Evolutionary conservation across 2,329 filamentous ascomycete species (phyloP), one percentile per base, ranked within the genome.

Genomic region (Cordyceps pruinosa): DNA sequence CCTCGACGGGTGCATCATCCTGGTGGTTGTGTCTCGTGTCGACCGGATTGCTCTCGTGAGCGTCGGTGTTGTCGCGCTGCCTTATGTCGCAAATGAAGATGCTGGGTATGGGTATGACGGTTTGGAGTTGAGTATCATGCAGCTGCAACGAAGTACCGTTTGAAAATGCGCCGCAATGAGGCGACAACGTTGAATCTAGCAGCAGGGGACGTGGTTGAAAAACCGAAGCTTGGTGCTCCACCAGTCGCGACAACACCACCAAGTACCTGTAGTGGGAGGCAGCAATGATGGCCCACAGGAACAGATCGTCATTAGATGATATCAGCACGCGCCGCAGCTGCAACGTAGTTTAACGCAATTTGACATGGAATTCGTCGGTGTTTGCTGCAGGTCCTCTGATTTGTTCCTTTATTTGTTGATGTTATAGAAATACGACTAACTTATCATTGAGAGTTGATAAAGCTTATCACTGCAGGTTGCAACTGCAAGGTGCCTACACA

Each of bases 1-100:
- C 63, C 94, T 84, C 70, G 93, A 85, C 58, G 93, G 93, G 77
- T 97, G 93, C 77, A 96, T 85, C 76, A 81, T 84, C 62, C 66
- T 77, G 73, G 61, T 59, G 56, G 28, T 3, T 46, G 21, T 34
- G 21, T 34, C 9, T 26, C 34, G 35, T 23, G 26, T 28, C n/a
- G 50, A 9, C 17, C 35, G 17, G n/a, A 32, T 19, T 58, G 25
- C 51, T 28, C 32, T 46, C 21, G 21, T 45, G 51, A 21, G 23
- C 28, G 51, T 21, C 23, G 44, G 21, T 19, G 5, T 19, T 13
- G 41, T 21, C 19, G 19, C 28, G 28, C 7, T 13, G 21, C 12
- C 21, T 3, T 23, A n/a, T 5, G 25, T 56, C 54, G 26, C 26
- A 35, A 17, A 41, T 41, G 12, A 12, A 13, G 23, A n/a, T 13